Percentiles rank a stretch among this genome's conserved stretches.
Conservation (phyloP, 2,329 filamentous ascomycete genomes). For the Alternaria brassicicola region DNA sequence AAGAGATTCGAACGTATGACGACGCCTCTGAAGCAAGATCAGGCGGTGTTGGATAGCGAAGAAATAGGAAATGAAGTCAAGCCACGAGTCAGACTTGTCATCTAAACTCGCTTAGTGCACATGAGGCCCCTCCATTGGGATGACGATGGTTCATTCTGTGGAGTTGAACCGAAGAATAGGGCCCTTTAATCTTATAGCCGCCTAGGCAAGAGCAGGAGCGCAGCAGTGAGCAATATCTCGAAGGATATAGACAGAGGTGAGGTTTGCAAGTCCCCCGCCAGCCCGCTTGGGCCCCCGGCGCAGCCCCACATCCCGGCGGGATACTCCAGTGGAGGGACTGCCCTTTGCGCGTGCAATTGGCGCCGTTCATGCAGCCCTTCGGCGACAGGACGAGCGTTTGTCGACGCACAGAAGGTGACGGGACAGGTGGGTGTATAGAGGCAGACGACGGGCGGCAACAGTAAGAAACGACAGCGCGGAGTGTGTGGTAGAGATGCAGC, state of each 20-base stretch:
- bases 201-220: conserved; percentile 20
- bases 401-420: conserved; percentile 13
- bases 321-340: conserved; percentile 26
- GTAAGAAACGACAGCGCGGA: conserved; percentile 7
- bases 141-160: conserved; percentile 18
- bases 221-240: conserved; percentile 18
- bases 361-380: conserved; percentile 29
- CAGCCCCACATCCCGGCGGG: conserved; percentile 30
- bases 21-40: conserved; percentile 17
- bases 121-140: conserved; percentile 27
- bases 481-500: conserved; percentile 28
- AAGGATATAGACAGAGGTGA: conserved; percentile 38
- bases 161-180: conserved; percentile 20
- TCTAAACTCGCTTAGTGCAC: conserved; percentile 27
- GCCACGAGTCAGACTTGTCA: conserved; percentile 44
- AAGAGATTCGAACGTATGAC: conserved; percentile 23
- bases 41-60: conserved; percentile 16
- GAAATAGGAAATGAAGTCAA: conserved; percentile 44
- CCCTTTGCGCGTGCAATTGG: conserved; percentile 25
- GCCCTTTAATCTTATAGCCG: conserved; percentile 44
- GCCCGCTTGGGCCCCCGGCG: conserved; percentile 11
- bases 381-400: conserved; percentile 27
- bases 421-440: conserved; percentile 4
- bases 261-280: conserved; percentile 33
- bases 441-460: conserved; percentile 9